Evolutionary conservation across 495 filamentous ascomycete genomes (phyloP).

Genomic region (Parathielavia appendiculata): DNA sequence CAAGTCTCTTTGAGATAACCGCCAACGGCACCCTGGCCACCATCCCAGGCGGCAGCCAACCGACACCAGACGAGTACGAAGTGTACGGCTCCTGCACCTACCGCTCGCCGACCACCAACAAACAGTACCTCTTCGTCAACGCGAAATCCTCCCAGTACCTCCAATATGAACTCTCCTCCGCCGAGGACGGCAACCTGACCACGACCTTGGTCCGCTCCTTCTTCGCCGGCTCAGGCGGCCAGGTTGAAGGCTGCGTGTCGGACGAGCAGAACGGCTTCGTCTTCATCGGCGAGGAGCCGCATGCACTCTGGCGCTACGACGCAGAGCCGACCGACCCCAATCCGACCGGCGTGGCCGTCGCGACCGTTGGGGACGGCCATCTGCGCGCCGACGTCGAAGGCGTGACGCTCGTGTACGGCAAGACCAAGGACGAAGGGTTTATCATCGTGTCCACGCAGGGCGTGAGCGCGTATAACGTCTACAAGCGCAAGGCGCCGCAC

Average conservation of each 20-base stretch:
- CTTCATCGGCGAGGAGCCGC: slow-evolving; percentile 15
- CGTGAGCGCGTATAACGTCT: slow-evolving; percentile 17
- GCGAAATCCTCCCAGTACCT: slow-evolving; percentile 10
- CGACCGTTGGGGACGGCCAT: slow-evolving; percentile 2
- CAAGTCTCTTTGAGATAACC: slow-evolving; percentile 11
- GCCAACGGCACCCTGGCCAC: slow-evolving; percentile 5
- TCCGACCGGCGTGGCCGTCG: slow-evolving; percentile 3
- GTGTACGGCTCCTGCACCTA: slow-evolving; percentile 17
- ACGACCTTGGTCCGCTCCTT: slow-evolving; percentile 11
- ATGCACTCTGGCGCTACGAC: slow-evolving; percentile 12
- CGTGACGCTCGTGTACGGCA: slow-evolving; percentile 13
- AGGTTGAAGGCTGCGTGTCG: slow-evolving; percentile 11
- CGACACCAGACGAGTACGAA: background rate
- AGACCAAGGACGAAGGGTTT: slow-evolving; percentile 4
- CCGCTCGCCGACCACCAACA: slow-evolving; percentile 12
- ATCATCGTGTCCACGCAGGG: slow-evolving; percentile 8
- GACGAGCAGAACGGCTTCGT: slow-evolving; percentile 11
- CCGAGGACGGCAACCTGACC: slow-evolving; percentile 2
- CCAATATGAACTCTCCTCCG: slow-evolving; percentile 10
- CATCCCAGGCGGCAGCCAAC: slow-evolving; percentile 11
- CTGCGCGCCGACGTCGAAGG: slow-evolving; percentile 12
- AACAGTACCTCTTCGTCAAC: slow-evolving; percentile 20
- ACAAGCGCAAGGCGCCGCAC: slow-evolving; percentile 6
- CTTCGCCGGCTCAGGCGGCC: slow-evolving; percentile 9
- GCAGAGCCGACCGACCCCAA: slow-evolving; percentile 1